These are phyloP conservation scores for Quercus phellos DNA, from an alignment of 331 rosid species.

Conservation along the genomic window DNA sequence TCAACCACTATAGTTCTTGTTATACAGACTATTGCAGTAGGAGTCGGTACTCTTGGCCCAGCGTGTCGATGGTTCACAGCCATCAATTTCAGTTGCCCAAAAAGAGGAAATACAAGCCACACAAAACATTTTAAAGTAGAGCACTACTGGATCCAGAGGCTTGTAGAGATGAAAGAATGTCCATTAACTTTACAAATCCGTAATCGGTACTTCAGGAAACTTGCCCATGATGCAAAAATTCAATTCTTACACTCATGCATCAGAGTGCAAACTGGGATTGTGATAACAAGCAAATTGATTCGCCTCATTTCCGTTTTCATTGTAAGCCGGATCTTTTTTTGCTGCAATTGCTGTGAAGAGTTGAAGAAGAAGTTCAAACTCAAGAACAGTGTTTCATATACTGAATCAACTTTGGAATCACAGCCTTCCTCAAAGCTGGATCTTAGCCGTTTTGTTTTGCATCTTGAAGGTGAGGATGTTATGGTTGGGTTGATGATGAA, in stretches of 20 bases:
- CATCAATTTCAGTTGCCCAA: constrained; percentile 56
- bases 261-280: constrained; percentile 51
- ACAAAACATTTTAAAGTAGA: constrained; percentile 45
- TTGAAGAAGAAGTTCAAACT: constrained; percentile 29
- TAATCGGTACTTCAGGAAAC: constrained; percentile 39
- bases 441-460: constrained; percentile 57
- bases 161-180: constrained; percentile 40
- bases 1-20: constrained; percentile 55
- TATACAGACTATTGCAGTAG: constrained; percentile 59
- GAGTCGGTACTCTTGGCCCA: constrained; percentile 73
- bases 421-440: constrained; percentile 28
- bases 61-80: constrained; percentile 74
- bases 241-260: constrained; percentile 43
- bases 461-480: constrained; percentile 85
- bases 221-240: constrained; percentile 44
- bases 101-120: constrained; percentile 15
- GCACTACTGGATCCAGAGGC: constrained; percentile 57
- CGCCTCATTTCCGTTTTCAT: constrained; percentile 45
- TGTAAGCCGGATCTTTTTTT: constrained; percentile 27
- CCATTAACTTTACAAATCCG: constrained; percentile 41
- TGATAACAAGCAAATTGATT: constrained; percentile 50
- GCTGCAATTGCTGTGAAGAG: constrained; percentile 28
- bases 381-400: constrained; percentile 11
- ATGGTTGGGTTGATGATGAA: constrained; percentile 57
- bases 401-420: constrained; percentile 29